Evolutionary conservation across 139 green algal species (phyloP).

Genomic region (Haematococcus sp.): DNA sequence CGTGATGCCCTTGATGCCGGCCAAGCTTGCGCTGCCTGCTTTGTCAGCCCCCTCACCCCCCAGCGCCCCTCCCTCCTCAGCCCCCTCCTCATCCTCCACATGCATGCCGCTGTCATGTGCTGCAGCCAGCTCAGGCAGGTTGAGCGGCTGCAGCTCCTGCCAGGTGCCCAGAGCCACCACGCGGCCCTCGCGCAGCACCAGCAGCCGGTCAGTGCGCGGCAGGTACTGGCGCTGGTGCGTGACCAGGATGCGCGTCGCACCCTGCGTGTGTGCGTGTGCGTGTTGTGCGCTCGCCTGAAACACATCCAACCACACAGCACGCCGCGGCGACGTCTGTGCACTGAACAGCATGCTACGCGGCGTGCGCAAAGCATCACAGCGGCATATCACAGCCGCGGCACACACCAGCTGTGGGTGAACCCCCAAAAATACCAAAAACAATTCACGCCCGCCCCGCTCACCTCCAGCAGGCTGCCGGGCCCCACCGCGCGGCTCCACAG

Average conservation of each 20-base stretch:
- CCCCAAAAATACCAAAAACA: too few relatives aligned
- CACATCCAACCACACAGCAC: too few relatives aligned
- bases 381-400: too few relatives aligned
- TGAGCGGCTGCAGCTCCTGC: constrained; percentile 39
- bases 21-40: constrained; percentile 23
- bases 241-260: constrained; percentile 66
- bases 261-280: too few relatives aligned
- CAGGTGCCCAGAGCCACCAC: constrained; percentile 53
- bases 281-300: too few relatives aligned
- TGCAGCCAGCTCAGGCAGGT: constrained; percentile 43
- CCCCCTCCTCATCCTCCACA: neutral
- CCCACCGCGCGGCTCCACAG: constrained; percentile 71
- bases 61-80: neutral
- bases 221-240: constrained; percentile 78
- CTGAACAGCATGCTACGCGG: too few relatives aligned
- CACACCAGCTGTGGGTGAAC: too few relatives aligned
- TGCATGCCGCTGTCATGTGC: constrained; percentile 44
- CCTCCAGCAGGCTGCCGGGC: constrained; percentile 53
- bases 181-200: constrained; percentile 63
- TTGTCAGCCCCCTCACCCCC: constrained; percentile 24
- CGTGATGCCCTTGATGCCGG: constrained; percentile 26
- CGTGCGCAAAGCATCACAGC: too few relatives aligned
- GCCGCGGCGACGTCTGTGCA: too few relatives aligned
- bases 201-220: constrained; percentile 59
- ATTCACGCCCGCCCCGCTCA: constrained; percentile 1